These are phyloP conservation scores for Xylaria venustula DNA, from an alignment of 495 filamentous ascomycete genomes.

Conservation along the genomic window DNA sequence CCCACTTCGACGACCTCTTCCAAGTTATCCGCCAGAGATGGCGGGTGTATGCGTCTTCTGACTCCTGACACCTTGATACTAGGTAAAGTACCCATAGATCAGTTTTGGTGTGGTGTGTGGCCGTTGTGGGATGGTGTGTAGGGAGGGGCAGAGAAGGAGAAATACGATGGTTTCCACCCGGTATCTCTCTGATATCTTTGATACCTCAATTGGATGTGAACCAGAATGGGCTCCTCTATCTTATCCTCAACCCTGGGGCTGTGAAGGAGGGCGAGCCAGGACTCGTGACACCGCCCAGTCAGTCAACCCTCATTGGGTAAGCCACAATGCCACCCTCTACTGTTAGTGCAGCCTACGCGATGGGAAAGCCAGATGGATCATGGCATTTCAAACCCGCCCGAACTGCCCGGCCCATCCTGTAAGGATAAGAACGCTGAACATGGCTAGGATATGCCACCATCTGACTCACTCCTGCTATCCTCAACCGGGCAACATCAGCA, in stretches of 20 bases:
- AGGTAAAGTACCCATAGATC: constrained; percentile 16
- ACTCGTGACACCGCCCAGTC: constrained; percentile 33
- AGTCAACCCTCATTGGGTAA: constrained; percentile 35
- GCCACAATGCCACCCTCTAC: constrained; percentile 30
- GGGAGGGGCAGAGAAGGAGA: constrained; percentile 17
- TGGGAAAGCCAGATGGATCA: constrained; percentile 24
- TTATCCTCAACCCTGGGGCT: constrained; percentile 29
- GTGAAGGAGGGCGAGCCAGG: constrained; percentile 28
- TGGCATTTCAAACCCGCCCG: constrained; percentile 15
- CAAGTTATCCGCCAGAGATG: constrained; percentile 6
- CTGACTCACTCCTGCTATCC: constrained; percentile 21
- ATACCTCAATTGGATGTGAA: constrained; percentile 22
- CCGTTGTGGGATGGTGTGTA: constrained; percentile 27
- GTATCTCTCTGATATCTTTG: too few species aligned
- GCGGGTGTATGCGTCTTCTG: constrained; percentile 27
- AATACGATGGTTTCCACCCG: constrained; percentile 5
- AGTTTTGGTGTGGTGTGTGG: constrained; percentile 15
- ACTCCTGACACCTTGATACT: constrained; percentile 24
- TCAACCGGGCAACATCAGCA: not conserved
- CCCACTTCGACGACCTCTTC: constrained; percentile 1
- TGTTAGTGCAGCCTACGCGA: constrained; percentile 18
- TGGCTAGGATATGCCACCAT: not conserved
- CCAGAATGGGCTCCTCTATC: constrained; percentile 20
- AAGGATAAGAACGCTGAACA: not conserved
- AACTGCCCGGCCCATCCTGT: constrained; percentile 5